Base-by-base conservation (phyloP, 345 rosid genomes). In the Brassica juncea region DNA sequence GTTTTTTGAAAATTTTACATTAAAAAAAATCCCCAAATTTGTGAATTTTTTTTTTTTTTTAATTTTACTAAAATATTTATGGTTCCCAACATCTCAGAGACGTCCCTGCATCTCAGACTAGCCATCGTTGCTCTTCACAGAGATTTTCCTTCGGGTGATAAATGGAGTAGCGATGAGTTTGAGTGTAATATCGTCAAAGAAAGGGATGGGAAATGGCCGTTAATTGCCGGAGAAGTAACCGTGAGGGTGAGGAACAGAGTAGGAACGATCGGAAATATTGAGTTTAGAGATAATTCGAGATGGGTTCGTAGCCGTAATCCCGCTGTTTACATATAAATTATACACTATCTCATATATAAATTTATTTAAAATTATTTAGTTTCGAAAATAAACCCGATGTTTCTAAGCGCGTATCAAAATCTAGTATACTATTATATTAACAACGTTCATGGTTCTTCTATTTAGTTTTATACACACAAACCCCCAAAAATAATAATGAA, bases 231-330 rank as follows among this genome's bases (percentile, higher is more conserved):
- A 47, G 99, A 91, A 21, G 77, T 86, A 31, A 83, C 73, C 3
- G 77, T 88, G 31, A 87, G 85, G 14, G 27, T 88, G 34, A 81
- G 92, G 66, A 91, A 91, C 21, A 95, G 91, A 11, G 39, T 72
- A 28, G 94, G 84, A 14, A 2, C 70, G 0, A 35, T 87, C 30
- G 94, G 93, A 62, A 89, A 92, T 0, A 72, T 94, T 10, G 98
- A 88, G 83, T 89, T 94, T 15, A 94, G 98, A 0, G 99, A 94
- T 77, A 94, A 94, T 28, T 94, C 99, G 1, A 94, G 99, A 73
- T 94, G 98, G 99, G 82, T 90, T 16, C 76, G 97, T 32, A 83
- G 98, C 83, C 85, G 96, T 35, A 91, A 82, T 23, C 25, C 25
- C 25, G 25, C 25, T 23, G 25, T 23, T 23, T 23, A 23, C 25